Percentiles rank a stretch among this genome's conserved stretches.
These are phyloP conservation scores for Cajanus cajan DNA, from an alignment of 306 rosid species.

Conservation along the genomic window DNA sequence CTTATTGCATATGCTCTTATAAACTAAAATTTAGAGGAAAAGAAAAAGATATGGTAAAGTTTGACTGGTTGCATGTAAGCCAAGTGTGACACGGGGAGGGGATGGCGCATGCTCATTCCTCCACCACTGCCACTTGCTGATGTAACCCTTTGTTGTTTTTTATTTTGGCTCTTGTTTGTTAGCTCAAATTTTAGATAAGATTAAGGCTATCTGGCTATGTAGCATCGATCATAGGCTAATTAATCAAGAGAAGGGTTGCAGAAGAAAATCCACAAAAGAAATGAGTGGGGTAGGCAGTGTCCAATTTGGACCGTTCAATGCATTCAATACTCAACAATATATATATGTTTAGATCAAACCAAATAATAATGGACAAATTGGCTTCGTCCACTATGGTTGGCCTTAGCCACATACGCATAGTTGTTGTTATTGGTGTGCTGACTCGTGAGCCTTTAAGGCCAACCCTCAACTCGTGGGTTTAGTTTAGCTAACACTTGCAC, in stretches of 20 bases:
- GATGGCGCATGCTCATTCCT: constrained; percentile 4
- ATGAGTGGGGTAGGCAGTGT: constrained; percentile 41
- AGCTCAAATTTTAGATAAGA: constrained; percentile 21
- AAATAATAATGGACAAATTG: constrained; percentile 28
- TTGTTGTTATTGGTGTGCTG: background rate
- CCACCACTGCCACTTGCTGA: constrained; percentile 24
- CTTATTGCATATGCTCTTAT: too few relatives aligned
- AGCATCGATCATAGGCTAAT: constrained; percentile 5
- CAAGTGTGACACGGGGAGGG: constrained; percentile 26
- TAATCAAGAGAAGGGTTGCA: background rate
- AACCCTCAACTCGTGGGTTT: constrained; percentile 1
- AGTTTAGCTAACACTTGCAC: constrained; percentile 6
- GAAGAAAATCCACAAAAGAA: background rate
- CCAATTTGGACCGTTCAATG: constrained; percentile 24
- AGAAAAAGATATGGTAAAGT: background rate
- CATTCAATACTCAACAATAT: background rate
- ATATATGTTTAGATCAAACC: background rate
- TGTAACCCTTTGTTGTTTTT: constrained; percentile 18
- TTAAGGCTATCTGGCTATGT: constrained; percentile 1
- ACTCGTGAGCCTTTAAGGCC: background rate
- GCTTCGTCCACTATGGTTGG: constrained; percentile 36
- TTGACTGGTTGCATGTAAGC: constrained; percentile 39
- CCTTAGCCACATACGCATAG: constrained; percentile 14
- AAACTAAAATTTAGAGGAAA: background rate
- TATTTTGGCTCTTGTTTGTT: background rate